Conservation (phyloP, 2,329 filamentous ascomycete species). For the Ophiostoma piceae region DNA sequence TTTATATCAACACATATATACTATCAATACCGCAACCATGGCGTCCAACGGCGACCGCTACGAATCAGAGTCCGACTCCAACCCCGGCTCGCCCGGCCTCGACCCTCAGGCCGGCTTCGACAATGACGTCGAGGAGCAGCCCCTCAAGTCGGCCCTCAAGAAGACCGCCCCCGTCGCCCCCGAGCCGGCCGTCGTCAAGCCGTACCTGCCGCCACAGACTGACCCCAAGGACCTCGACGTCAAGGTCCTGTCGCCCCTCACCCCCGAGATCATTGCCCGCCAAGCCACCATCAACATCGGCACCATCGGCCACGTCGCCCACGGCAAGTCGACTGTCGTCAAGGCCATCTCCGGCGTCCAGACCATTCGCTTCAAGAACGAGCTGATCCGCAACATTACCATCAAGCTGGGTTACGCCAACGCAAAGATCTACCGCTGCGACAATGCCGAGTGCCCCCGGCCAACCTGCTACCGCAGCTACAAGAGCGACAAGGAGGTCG, state of each 20-base stretch:
- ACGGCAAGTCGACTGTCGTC: constrained; percentile 97
- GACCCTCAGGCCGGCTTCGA: constrained; percentile 53
- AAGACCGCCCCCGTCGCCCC: constrained; percentile 50
- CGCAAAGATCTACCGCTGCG: constrained; percentile 98
- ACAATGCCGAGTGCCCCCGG: constrained; percentile 82
- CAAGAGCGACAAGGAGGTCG: constrained; percentile 98
- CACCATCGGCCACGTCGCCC: constrained; percentile 96
- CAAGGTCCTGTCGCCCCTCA: constrained; percentile 71
- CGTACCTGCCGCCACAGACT: constrained; percentile 74
- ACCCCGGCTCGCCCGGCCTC: constrained; percentile 55
- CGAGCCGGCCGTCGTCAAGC: constrained; percentile 50
- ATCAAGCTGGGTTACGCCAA: constrained; percentile 99
- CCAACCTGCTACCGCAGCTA: constrained; percentile 95
- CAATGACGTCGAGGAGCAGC: constrained; percentile 59
- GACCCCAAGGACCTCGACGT: constrained; percentile 86
- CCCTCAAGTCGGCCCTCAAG: constrained; percentile 81
- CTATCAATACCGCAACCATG: constrained; percentile 38
- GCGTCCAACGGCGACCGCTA: constrained; percentile 59
- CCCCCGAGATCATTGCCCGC: constrained; percentile 92
- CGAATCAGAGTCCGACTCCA: constrained; percentile 64
- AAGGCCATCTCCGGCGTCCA: constrained; percentile 99
- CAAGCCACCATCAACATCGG: constrained; percentile 99
- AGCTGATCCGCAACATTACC: constrained; percentile 97
- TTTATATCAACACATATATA: background rate
- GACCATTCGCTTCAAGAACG: constrained; percentile 99